Evolutionary conservation across 2,329 filamentous ascomycete genomes (phyloP).

Genomic region (Ascocoryne sarcoides): DNA sequence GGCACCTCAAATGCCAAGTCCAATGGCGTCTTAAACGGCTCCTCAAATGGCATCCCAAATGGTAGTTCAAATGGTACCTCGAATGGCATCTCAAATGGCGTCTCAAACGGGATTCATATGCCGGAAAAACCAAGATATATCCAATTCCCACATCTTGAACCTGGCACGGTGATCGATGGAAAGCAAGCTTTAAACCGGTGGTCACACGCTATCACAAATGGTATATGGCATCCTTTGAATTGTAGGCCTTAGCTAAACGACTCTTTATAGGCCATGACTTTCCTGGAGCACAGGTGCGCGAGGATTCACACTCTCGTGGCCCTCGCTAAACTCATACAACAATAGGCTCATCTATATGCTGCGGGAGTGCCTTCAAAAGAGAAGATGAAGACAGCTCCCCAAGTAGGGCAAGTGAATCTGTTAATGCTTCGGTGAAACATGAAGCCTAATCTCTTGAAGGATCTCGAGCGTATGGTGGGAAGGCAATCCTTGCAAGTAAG

Average conservation of each 20-base stretch:
- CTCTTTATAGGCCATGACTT: slow-evolving; percentile 17
- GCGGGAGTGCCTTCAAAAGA: slow-evolving; percentile 77
- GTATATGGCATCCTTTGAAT: slow-evolving; percentile 1
- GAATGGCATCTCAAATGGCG: no score
- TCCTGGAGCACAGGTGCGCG: slow-evolving; percentile 70
- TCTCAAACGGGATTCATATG: slow-evolving; percentile 14
- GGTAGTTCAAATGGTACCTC: no score
- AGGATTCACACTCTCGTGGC: slow-evolving; percentile 14
- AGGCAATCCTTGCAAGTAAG: slow-evolving; percentile 90
- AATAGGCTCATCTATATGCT: slow-evolving; percentile 85
- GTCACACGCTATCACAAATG: slow-evolving; percentile 69
- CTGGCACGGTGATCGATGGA: slow-evolving; percentile 36
- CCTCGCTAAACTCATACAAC: neutral
- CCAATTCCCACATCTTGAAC: slow-evolving; percentile 24
- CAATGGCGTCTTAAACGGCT: no score
- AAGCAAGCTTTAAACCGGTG: slow-evolving; percentile 71
- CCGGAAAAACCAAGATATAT: slow-evolving; percentile 26
- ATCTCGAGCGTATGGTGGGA: slow-evolving; percentile 52
- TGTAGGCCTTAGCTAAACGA: neutral
- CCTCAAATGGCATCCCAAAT: no score
- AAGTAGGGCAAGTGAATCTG: slow-evolving; percentile 56
- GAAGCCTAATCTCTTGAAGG: neutral
- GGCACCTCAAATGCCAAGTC: no score
- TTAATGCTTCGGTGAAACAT: neutral
- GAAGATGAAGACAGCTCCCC: slow-evolving; percentile 82